These are phyloP conservation scores for Wallacemonas sp. DNA, from an alignment of 208 protist genomes.

Conservation along the genomic window DNA sequence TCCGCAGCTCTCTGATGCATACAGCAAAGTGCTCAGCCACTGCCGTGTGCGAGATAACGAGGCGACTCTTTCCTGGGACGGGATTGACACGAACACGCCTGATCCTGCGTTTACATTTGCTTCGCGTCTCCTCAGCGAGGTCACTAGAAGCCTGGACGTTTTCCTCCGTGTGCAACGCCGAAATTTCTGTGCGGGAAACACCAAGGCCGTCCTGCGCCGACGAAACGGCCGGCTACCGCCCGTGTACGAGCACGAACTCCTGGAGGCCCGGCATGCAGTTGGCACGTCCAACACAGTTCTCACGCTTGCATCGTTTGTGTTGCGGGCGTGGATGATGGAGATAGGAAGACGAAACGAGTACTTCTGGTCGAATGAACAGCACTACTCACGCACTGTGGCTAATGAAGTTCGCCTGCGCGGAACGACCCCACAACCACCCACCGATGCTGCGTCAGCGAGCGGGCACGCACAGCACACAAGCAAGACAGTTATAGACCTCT, in stretches of 20 bases:
- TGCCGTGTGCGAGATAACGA: not conserved
- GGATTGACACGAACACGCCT: not conserved
- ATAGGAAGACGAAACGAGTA: not conserved
- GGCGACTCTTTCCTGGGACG: not conserved
- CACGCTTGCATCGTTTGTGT: slow-evolving; percentile 26
- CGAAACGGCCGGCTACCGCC: not conserved
- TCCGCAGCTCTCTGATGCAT: not conserved
- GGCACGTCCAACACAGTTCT: slow-evolving; percentile 40
- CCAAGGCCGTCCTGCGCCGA: not conserved
- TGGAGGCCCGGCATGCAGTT: slow-evolving; percentile 33
- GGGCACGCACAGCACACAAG: not conserved
- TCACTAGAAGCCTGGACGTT: not conserved
- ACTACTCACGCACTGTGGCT: not conserved
- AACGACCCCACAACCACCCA: not conserved
- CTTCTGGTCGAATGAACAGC: not conserved
- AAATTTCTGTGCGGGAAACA: not conserved
- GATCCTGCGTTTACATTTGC: slow-evolving; percentile 3
- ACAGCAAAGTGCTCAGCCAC: not conserved
- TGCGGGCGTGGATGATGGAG: slow-evolving; percentile 43
- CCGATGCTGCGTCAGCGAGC: not conserved
- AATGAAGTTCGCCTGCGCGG: not conserved
- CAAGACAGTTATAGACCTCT: not conserved
- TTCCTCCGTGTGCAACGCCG: not conserved
- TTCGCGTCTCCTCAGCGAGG: not conserved
- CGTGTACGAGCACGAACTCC: slow-evolving; percentile 24